Base-by-base conservation (phyloP, 2,329 filamentous ascomycete genomes). In the Elsinoe australis region DNA sequence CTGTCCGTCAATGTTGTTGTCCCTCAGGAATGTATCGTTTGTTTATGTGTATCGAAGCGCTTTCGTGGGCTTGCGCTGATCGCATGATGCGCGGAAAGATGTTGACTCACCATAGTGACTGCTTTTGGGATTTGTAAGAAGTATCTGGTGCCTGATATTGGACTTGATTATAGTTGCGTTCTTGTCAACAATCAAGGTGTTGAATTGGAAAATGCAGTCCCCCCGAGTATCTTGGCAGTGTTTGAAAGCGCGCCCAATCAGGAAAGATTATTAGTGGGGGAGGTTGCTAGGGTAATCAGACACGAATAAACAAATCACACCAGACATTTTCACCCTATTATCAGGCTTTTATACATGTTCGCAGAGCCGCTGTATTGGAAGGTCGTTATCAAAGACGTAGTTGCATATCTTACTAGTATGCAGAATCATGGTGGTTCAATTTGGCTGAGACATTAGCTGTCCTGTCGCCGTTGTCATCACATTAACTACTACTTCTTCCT, bases 401-500 rank as follows among this genome's bases (percentile, higher is more conserved):
- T n/a, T n/a, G n/a, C n/a, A n/a, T n/a, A n/a, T n/a, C n/a, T n/a
- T n/a, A n/a, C n/a, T n/a, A n/a, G n/a, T n/a, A n/a, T n/a, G n/a
- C n/a, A n/a, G n/a, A n/a, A n/a, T n/a, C n/a, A n/a, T n/a, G n/a
- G n/a, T n/a, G n/a, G n/a, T n/a, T n/a, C n/a, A n/a, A n/a, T n/a
- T n/a, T n/a, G n/a, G n/a, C n/a, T n/a, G n/a, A n/a, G n/a, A n/a
- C n/a, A n/a, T n/a, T n/a, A n/a, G n/a, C n/a, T n/a, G n/a, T n/a
- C n/a, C 41, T 45, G 26, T 33, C 29, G 26, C 21, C 15, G 9
- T 21, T 6, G 15, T 21, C 21, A 31, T 50, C 52, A n/a, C n/a
- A n/a, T n/a, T n/a, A n/a, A n/a, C n/a, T n/a, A n/a, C n/a, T n/a
- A 56, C 50, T 52, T 58, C 55, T 67, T 71, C 60, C 71, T 72